phyloP scores from a whole-genome alignment of 1,284 basidiomycete genomes.

The Flammula alnicola region DNA sequence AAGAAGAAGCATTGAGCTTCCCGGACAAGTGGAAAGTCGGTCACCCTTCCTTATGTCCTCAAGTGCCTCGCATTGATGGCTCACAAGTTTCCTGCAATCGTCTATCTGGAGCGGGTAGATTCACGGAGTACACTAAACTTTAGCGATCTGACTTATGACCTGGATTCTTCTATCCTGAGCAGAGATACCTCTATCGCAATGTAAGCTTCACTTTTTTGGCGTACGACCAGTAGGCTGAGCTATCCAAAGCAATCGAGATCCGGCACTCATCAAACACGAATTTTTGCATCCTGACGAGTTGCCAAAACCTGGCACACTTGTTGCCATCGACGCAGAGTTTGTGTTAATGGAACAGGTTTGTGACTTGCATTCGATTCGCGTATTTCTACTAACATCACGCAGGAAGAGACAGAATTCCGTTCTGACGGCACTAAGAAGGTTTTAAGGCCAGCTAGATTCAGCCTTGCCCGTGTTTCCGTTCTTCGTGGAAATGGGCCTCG shows the following conservation, averaged over 20 bases:
- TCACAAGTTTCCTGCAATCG: constrained; percentile 79
- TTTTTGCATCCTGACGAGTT: constrained; percentile 77
- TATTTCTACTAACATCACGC: constrained; percentile 8
- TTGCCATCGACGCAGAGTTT: constrained; percentile 98
- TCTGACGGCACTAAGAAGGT: constrained; percentile 96
- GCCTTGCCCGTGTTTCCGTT: constrained; percentile 94
- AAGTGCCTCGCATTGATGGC: constrained; percentile 7
- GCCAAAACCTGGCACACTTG: constrained; percentile 83
- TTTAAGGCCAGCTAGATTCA: constrained; percentile 88
- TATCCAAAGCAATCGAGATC: constrained; percentile 72
- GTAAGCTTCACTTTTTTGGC: constrained; percentile 49
- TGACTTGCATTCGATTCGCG: background rate
- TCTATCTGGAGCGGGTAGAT: constrained; percentile 87
- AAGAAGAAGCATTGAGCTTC: constrained; percentile 89
- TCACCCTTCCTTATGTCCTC: constrained; percentile 25
- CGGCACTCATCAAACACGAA: constrained; percentile 77
- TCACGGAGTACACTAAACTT: constrained; percentile 63
- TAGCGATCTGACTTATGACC: constrained; percentile 63
- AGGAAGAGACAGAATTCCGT: constrained; percentile 95
- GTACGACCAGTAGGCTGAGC: background rate
- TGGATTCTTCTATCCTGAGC: constrained; percentile 80
- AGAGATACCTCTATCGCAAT: constrained; percentile 87
- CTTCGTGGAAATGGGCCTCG: constrained; percentile 83
- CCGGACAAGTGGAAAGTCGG: constrained; percentile 92
- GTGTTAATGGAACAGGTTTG: constrained; percentile 92